phyloP scores from a whole-genome alignment of 169 alveolate genomes.

The Amoebophrya sp. region DNA sequence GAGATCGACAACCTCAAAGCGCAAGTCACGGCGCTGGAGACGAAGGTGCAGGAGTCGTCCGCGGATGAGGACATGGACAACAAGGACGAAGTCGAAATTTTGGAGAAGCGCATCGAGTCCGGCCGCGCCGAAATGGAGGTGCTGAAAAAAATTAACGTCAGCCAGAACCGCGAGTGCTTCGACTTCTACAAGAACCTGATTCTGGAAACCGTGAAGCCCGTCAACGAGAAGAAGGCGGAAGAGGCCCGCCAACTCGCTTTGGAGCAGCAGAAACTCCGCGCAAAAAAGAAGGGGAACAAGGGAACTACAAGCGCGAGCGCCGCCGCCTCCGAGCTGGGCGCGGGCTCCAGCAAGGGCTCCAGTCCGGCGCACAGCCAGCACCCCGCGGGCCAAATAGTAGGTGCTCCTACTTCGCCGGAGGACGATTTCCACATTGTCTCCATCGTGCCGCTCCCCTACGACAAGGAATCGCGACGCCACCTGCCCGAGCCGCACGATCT shows the following conservation, averaged over 20 bases:
- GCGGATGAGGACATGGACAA: background rate
- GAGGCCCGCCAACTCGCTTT: background rate
- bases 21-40: background rate
- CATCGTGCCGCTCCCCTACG: background rate
- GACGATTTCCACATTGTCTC: background rate
- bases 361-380: background rate
- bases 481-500: background rate
- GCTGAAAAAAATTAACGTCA: background rate
- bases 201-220: background rate
- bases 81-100: background rate
- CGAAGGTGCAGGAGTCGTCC: background rate
- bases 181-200: background rate
- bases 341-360: background rate
- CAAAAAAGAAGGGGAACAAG: background rate
- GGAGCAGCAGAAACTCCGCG: background rate
- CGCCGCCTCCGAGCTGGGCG: too few species aligned
- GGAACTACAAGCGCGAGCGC: background rate
- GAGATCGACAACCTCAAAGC: background rate
- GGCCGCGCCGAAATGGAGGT: background rate
- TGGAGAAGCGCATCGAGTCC: background rate
- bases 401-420: too few species aligned
- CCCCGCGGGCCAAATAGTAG: background rate
- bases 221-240: background rate
- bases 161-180: background rate
- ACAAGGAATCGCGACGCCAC: background rate